phyloP scores from a whole-genome alignment of 768 basidiomycete species.

The Melanogaster broomeanus region DNA sequence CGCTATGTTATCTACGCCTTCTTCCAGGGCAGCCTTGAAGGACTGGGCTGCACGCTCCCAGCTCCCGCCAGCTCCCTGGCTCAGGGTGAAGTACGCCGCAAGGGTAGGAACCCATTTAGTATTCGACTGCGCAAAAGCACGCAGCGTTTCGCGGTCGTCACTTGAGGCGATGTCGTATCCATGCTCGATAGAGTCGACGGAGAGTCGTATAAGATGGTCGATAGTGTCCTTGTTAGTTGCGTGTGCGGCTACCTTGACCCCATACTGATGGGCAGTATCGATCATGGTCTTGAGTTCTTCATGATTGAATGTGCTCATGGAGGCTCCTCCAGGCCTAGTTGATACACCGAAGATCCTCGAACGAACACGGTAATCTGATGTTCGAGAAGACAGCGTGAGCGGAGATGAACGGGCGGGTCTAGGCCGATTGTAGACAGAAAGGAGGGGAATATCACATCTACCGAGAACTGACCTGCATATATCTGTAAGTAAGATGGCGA shows the following conservation, averaged over 20 bases:
- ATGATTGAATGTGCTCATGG: constrained; percentile 45
- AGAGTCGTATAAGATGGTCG: constrained; percentile 26
- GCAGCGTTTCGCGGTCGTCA: constrained; percentile 1
- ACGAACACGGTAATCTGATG: constrained; percentile 54
- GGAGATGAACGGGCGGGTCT: constrained; percentile 11
- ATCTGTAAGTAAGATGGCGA: constrained; percentile 35
- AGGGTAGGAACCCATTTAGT: constrained; percentile 64
- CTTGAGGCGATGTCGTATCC: constrained; percentile 35
- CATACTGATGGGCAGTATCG: constrained; percentile 49
- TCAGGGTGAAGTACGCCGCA: constrained; percentile 44
- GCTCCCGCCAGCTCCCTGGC: constrained; percentile 12
- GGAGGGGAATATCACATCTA: background rate
- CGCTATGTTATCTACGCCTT: constrained; percentile 49
- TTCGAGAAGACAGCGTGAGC: constrained; percentile 1
- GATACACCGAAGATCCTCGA: constrained; percentile 47
- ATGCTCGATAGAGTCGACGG: constrained; percentile 61
- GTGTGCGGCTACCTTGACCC: constrained; percentile 62
- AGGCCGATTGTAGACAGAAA: constrained; percentile 7
- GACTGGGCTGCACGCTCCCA: constrained; percentile 42
- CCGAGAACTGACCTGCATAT: constrained; percentile 45
- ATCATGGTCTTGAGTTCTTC: constrained; percentile 52
- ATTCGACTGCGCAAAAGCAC: constrained; percentile 24
- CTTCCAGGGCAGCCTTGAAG: constrained; percentile 48
- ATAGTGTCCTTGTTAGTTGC: constrained; percentile 39
- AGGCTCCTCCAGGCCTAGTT: constrained; percentile 29